Base-by-base conservation (phyloP, 106 monocot species). In the Iris macrosiphon region DNA sequence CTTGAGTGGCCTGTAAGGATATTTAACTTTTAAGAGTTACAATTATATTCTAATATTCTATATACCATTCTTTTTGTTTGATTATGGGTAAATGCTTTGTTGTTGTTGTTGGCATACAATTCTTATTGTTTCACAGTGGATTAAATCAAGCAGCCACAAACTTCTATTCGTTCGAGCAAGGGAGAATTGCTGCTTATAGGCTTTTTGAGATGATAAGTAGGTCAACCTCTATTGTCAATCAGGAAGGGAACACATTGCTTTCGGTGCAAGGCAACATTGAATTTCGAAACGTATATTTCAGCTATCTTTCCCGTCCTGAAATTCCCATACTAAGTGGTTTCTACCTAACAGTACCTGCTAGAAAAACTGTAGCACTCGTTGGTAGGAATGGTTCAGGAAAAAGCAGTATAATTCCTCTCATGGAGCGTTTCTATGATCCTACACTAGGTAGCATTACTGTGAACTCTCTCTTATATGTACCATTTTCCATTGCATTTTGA, bases 181-280 rank as follows among this genome's bases (percentile, higher is more conserved):
- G 98, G 19, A 77, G 98, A 69, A 98, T 98, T 70, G 91, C 98
- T 46, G 98, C 98, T 63, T 98, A 91, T 70, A 87, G 98, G 67
- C 87, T 98, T 27, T 98, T 70, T 80, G 98, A 98, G 75, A 98
- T 98, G 98, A 98, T 98, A 75, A 98, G 91, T 50, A 82, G 98
- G 44, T 98, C 98, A 59, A 75, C 78, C 15, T 91, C 90, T 49
- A 72, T 68, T 55, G 80, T 84, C 33, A 91, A 84, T 68, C 87
- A 98, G 30, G 91, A 91, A 30, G 98, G 98, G 20, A 77, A 64
- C 34, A 81, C 78, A 25, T 77, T 87, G 61, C 41, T 39, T 45
- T 75, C 82, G 50, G 90, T 96, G 29, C 96, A 96, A 59, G 96
- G 96, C 66, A 83, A 86, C 56, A 96, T 96, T 59, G 96, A 96